These are phyloP conservation scores for Sphaerobolus stellatus DNA, from an alignment of 1,284 basidiomycete species.

Conservation along the genomic window DNA sequence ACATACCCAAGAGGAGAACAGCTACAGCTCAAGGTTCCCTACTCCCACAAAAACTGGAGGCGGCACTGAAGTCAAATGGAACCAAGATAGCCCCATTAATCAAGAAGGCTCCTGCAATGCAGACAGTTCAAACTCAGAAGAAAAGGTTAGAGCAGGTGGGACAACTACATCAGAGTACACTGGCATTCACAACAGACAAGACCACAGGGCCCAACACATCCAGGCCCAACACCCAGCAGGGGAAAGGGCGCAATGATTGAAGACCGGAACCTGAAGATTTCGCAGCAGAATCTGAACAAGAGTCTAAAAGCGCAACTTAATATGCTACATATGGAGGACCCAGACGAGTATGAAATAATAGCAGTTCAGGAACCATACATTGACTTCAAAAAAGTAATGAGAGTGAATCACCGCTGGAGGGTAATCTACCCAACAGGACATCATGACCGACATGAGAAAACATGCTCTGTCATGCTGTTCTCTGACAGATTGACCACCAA, in stretches of 20 bases:
- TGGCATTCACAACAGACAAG: too few relatives aligned
- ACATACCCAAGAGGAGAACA: too few relatives aligned
- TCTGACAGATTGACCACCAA: neutral
- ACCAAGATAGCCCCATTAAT: too few relatives aligned
- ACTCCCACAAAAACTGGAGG: too few relatives aligned
- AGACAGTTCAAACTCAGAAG: too few relatives aligned
- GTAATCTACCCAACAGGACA: neutral
- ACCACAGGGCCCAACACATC: too few relatives aligned
- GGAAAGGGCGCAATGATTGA: neutral
- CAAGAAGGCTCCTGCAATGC: too few relatives aligned
- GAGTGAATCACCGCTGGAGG: neutral
- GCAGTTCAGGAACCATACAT: neutral
- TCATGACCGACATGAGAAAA: neutral
- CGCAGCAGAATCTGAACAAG: neutral
- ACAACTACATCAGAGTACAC: too few relatives aligned
- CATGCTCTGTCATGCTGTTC: constrained; percentile 10
- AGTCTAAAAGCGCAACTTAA: neutral
- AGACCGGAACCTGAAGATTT: neutral
- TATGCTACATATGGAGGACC: neutral
- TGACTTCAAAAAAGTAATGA: neutral
- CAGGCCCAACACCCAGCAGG: too few relatives aligned
- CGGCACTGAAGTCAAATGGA: too few relatives aligned
- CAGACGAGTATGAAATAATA: neutral
- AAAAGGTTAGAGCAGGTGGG: too few relatives aligned
- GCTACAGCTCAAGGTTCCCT: too few relatives aligned